These are phyloP conservation scores for Monoraphidium neglectum DNA, from an alignment of 139 green algal species.

Conservation along the genomic window DNA sequence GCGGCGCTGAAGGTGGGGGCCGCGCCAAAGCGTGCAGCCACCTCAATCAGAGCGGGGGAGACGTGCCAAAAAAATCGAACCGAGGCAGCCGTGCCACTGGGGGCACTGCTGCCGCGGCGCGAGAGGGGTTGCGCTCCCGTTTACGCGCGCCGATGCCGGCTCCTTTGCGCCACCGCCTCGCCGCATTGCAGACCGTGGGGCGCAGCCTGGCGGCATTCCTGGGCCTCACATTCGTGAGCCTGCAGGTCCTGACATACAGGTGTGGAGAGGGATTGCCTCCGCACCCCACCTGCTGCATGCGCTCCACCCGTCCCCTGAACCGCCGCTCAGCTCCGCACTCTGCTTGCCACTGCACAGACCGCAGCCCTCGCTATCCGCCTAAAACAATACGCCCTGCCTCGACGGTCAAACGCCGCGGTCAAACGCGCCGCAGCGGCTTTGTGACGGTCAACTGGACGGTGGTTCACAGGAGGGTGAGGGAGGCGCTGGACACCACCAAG, in stretches of 20 bases:
- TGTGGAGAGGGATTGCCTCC: too few species aligned
- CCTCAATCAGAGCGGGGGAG: background rate
- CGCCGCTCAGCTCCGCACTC: too few species aligned
- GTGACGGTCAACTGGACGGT: constrained; percentile 30
- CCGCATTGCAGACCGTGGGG: constrained; percentile 5
- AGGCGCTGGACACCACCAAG: constrained; percentile 15
- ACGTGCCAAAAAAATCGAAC: too few species aligned
- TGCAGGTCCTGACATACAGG: constrained; percentile 20
- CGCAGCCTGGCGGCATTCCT: constrained; percentile 10
- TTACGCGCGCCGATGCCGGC: background rate
- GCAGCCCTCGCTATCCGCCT: too few species aligned
- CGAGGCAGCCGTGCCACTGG: background rate
- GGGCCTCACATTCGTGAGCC: constrained; percentile 6
- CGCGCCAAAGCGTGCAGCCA: background rate
- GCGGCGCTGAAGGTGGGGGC: constrained; percentile 17
- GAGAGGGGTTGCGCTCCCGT: background rate
- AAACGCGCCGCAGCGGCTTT: background rate
- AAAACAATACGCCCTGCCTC: too few species aligned
- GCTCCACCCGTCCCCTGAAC: too few species aligned
- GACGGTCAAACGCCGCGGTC: too few species aligned
- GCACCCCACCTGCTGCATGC: too few species aligned
- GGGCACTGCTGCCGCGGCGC: background rate
- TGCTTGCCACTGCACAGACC: too few species aligned
- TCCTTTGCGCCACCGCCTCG: too few species aligned
- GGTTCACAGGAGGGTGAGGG: constrained; percentile 4